These are phyloP conservation scores for Curvularia spicifera DNA, from an alignment of 2,329 filamentous ascomycete genomes.

Conservation along the genomic window DNA sequence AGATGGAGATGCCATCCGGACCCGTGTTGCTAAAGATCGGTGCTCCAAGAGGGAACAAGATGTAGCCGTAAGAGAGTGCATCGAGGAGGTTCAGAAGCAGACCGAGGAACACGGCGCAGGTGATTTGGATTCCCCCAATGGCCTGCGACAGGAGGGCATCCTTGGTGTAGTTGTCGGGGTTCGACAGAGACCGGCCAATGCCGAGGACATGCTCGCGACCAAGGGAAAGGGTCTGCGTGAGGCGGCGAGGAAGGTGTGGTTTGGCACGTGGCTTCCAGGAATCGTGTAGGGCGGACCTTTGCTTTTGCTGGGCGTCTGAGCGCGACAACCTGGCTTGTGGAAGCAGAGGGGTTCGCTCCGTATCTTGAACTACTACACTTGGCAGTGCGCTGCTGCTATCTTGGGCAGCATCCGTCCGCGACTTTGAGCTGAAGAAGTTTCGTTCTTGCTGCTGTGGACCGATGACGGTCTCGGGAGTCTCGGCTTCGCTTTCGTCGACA, in stretches of 20 bases:
- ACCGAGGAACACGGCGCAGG: constrained; percentile 88
- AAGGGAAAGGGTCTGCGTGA: constrained; percentile 27
- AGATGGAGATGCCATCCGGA: constrained; percentile 95
- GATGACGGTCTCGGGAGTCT: constrained; percentile 55
- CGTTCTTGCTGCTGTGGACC: constrained; percentile 23
- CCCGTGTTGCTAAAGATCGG: constrained; percentile 85
- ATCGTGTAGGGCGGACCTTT: constrained; percentile 16
- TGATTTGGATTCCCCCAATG: constrained; percentile 69
- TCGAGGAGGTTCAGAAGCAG: constrained; percentile 91
- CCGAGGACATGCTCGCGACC: constrained; percentile 31
- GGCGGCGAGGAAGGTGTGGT: constrained; percentile 23
- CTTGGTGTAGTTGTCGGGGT: constrained; percentile 75
- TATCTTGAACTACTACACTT: constrained; percentile 39
- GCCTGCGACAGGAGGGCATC: constrained; percentile 68
- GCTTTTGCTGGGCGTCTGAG: constrained; percentile 24
- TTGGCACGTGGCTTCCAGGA: constrained; percentile 33
- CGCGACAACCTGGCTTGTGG: constrained; percentile 41
- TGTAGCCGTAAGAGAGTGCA: constrained; percentile 88
- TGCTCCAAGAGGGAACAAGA: constrained; percentile 89
- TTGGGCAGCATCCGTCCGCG: constrained; percentile 9
- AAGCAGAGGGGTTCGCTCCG: constrained; percentile 50
- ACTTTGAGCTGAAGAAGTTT: constrained; percentile 36
- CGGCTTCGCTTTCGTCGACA: constrained; percentile 67
- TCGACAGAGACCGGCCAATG: constrained; percentile 51
- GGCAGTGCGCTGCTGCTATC: constrained; percentile 19